A percentile compares a stretch with the other conserved stretches of the same genome.
phyloP scores from a whole-genome alignment of 1,139 yeast genomes.

The Ashbya aceris region DNA sequence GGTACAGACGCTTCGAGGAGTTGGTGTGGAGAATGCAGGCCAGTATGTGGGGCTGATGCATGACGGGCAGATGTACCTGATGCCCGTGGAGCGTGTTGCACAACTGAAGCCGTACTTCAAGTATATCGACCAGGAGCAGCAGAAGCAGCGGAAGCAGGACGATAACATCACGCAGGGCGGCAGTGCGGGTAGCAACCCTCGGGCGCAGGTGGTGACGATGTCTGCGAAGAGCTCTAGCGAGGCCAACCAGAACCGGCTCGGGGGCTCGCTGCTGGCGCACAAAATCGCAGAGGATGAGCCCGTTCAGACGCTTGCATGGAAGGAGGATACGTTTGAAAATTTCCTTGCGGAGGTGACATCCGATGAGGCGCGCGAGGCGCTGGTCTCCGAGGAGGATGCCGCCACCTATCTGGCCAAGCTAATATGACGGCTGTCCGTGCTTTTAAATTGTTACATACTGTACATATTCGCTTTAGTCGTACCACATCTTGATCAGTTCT shows the following conservation, averaged over 20 bases:
- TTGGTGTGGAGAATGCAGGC: conserved; percentile 47
- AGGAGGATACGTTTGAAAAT: conserved; percentile 22
- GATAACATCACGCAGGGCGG: conserved; percentile 13
- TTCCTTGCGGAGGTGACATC: conserved; percentile 22
- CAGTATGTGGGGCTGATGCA: conserved; percentile 46
- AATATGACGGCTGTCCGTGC: conserved; percentile 7
- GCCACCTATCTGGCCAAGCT: conserved; percentile 20
- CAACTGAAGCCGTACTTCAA: conserved; percentile 78
- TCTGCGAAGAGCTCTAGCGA: conserved; percentile 64
- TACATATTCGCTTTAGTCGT: conserved; percentile 43
- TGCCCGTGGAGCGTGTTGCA: conserved; percentile 58
- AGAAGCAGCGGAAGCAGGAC: conserved; percentile 25
- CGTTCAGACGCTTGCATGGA: conserved; percentile 32
- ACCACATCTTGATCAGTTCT: conserved; percentile 96
- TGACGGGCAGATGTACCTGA: conserved; percentile 47
- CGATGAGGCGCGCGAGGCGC: conserved; percentile 17
- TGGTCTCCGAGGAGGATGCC: conserved; percentile 17
- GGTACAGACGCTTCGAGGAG: conserved; percentile 66
- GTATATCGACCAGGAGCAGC: conserved; percentile 51
- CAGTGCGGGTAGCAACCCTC: conserved; percentile 31
- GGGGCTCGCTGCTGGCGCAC: conserved; percentile 70
- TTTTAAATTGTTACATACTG: not conserved
- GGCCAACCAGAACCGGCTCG: conserved; percentile 50
- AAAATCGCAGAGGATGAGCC: conserved; percentile 71
- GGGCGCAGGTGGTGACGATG: conserved; percentile 60